Evolutionary conservation across 202 grass and related monocot genomes (phyloP).

Genomic region (Saccharum hybrid): DNA sequence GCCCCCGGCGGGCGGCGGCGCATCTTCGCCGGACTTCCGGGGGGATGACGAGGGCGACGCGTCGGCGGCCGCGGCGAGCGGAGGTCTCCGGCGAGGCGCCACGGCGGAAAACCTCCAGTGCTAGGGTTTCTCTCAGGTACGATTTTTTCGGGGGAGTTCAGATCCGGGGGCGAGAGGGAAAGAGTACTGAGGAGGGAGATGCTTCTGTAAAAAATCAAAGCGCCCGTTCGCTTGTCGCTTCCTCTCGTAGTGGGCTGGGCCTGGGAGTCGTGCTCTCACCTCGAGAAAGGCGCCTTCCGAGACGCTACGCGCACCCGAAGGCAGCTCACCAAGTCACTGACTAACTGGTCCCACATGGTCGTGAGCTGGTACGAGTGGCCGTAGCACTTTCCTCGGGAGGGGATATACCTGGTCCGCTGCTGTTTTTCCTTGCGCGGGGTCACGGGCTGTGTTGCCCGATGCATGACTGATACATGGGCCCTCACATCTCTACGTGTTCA

Average conservation of each 20-base stretch:
- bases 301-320: neutral
- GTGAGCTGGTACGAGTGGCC: fast-evolving
- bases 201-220: conserved; percentile 40
- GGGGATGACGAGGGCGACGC: conserved; percentile 15
- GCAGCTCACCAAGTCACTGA: fast-evolving
- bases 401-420: conserved; percentile 38
- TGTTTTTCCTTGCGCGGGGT: neutral
- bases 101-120: conserved; percentile 61
- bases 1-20: conserved; percentile 39
- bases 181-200: conserved; percentile 24
- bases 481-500: neutral
- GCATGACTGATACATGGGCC: conserved; percentile 40
- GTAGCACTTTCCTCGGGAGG: neutral
- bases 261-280: conserved; percentile 41
- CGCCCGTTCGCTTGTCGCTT: conserved; percentile 50
- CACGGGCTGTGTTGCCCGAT: neutral
- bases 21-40: conserved; percentile 50
- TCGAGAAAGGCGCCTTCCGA: conserved; percentile 33
- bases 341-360: fast-evolving
- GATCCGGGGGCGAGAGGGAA: conserved; percentile 52
- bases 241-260: conserved; percentile 52
- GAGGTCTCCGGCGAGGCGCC: conserved; percentile 53
- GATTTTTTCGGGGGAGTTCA: conserved; percentile 53
- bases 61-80: conserved; percentile 41
- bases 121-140: conserved; percentile 93